Percentiles rank a stretch among this genome's conserved stretches.
phyloP scores from a whole-genome alignment of 805 yeast genomes.

The Priceomyces melissophilus region DNA sequence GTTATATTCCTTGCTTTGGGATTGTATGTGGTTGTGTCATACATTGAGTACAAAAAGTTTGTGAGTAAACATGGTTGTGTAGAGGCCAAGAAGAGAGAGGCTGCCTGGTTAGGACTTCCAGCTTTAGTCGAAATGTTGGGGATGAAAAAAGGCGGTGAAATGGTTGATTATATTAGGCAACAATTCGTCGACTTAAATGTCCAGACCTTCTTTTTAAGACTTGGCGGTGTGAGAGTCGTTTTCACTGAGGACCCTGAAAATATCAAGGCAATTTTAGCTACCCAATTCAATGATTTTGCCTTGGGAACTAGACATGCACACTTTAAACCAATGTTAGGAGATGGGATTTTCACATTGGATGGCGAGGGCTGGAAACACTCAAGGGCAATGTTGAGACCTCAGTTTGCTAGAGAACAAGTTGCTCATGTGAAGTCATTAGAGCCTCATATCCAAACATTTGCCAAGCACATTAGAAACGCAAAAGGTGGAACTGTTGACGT shows the following conservation, averaged over 20 bases:
- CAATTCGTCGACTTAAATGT: constrained; percentile 9
- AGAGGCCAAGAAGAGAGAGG: constrained; percentile 4
- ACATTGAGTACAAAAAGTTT: constrained; percentile 7
- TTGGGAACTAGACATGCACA: constrained; percentile 29
- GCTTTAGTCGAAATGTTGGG: constrained; percentile 10
- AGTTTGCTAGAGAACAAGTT: constrained; percentile 35
- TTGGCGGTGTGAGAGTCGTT: constrained; percentile 19
- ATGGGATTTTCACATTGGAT: constrained; percentile 38
- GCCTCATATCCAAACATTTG: constrained; percentile 24
- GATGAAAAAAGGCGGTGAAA: constrained; percentile 15
- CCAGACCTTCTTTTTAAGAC: constrained; percentile 15
- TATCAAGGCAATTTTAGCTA: constrained; percentile 32
- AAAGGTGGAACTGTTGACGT: constrained; percentile 25
- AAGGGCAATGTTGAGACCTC: constrained; percentile 36
- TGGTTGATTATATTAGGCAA: constrained; percentile 14
- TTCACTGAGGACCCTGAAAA: constrained; percentile 35
- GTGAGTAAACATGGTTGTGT: constrained; percentile 16
- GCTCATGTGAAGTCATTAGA: constrained; percentile 32
- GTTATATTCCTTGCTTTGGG: constrained; percentile 3
- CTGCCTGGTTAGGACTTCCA: constrained; percentile 8
- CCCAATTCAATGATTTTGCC: constrained; percentile 34
- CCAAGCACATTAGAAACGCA: constrained; percentile 16
- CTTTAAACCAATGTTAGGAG: constrained; percentile 32
- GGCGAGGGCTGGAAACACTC: constrained; percentile 37
- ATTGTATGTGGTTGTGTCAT: constrained; percentile 2